Conservation (phyloP, 2,329 filamentous ascomycete species). For the Neonectria hederae region DNA sequence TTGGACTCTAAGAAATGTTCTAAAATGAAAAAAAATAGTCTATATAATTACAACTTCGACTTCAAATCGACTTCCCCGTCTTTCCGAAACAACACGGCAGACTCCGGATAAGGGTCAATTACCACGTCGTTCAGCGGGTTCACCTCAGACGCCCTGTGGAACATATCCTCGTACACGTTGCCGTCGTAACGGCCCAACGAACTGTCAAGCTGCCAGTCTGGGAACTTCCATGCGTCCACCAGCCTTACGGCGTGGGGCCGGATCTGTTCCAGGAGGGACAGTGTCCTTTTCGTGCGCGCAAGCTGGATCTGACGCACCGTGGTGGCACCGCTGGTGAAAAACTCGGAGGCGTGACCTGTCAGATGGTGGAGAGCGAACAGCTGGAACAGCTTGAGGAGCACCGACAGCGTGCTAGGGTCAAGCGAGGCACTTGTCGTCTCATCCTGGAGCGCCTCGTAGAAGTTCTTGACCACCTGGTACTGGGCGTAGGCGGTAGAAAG, state of each 20-base stretch:
- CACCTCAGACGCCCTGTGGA: slow-evolving; percentile 74
- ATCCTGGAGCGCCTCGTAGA: slow-evolving; percentile 57
- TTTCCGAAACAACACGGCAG: slow-evolving; percentile 36
- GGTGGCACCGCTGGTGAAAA: slow-evolving; percentile 75
- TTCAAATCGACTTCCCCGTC: slow-evolving; percentile 15
- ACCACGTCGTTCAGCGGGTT: slow-evolving; percentile 79
- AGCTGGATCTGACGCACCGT: slow-evolving; percentile 78
- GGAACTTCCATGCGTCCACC: slow-evolving; percentile 80
- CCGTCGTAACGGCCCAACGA: slow-evolving; percentile 76
- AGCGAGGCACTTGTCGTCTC: slow-evolving; percentile 62
- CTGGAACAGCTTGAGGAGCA: slow-evolving; percentile 82
- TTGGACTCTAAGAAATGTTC: not conserved
- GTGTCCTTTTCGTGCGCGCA: slow-evolving; percentile 71
- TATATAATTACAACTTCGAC: slow-evolving; percentile 26
- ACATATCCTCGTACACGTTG: slow-evolving; percentile 82
- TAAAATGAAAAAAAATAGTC: too few species aligned
- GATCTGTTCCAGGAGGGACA: slow-evolving; percentile 76
- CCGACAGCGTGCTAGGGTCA: slow-evolving; percentile 62
- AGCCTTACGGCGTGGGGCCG: slow-evolving; percentile 76
- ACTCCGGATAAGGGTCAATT: slow-evolving; percentile 75
- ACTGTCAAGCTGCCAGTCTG: slow-evolving; percentile 81
- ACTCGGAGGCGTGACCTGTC: slow-evolving; percentile 75
- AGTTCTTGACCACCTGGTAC: slow-evolving; percentile 82
- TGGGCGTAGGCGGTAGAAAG: slow-evolving; percentile 79
- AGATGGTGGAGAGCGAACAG: slow-evolving; percentile 75